Percentiles rank a stretch among this genome's conserved stretches.
Evolutionary conservation across 805 yeast species (phyloP).

Genomic region (Zygosaccharomyces gambellarensis): DNA sequence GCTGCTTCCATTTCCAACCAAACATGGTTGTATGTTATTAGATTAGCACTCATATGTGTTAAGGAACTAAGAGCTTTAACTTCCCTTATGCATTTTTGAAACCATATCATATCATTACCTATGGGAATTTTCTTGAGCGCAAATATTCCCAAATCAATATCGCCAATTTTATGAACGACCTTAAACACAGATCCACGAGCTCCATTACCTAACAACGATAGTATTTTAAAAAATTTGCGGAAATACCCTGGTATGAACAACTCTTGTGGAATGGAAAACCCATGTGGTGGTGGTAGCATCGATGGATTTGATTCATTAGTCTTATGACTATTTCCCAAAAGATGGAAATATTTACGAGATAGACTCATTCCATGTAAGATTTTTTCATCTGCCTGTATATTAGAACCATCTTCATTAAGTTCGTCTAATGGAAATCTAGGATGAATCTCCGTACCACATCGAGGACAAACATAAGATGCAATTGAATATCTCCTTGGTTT

Average conservation of each 20-base stretch:
- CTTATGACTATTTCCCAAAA: constrained; percentile 19
- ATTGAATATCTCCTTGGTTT: constrained; percentile 12
- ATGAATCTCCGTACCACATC: constrained; percentile 30
- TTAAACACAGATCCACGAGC: constrained; percentile 80
- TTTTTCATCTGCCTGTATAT: background rate
- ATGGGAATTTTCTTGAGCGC: constrained; percentile 83
- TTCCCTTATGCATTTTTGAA: constrained; percentile 67
- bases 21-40: constrained; percentile 84
- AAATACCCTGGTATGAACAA: constrained; percentile 83
- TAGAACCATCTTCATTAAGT: background rate
- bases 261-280: constrained; percentile 41
- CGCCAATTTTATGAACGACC: constrained; percentile 70
- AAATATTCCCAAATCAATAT: constrained; percentile 69
- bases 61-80: constrained; percentile 59
- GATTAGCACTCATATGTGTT: constrained; percentile 49
- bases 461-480: constrained; percentile 29
- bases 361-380: constrained; percentile 8
- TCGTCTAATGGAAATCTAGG: constrained; percentile 1
- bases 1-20: constrained; percentile 74
- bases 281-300: constrained; percentile 11
- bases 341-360: constrained; percentile 21
- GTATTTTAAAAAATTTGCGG: constrained; percentile 58
- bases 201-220: constrained; percentile 68
- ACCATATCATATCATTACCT: constrained; percentile 67
- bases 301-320: constrained; percentile 4